Evolutionary conservation across 257 asterid genomes (phyloP).

Genomic region (Striga asiatica): DNA sequence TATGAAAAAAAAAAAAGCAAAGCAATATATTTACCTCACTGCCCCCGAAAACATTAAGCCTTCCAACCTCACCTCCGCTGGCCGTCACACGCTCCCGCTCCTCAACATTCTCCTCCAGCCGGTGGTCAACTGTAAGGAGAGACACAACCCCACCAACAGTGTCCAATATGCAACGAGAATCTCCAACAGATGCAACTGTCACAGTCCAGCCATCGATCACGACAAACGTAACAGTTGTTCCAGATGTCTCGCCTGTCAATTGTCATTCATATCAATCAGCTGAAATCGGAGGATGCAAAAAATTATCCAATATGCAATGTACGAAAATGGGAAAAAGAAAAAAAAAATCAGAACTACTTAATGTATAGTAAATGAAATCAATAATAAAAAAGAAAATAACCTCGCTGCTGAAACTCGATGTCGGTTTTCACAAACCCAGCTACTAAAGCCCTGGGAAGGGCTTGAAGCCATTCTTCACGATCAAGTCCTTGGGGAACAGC

Average conservation of each 20-base stretch:
- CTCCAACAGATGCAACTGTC: constrained; percentile 99
- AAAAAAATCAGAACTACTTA: not conserved
- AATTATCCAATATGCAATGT: not conserved
- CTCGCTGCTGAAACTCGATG: constrained; percentile 85
- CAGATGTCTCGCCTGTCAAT: constrained; percentile 88
- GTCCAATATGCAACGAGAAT: constrained; percentile 93
- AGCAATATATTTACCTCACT: constrained; percentile 52
- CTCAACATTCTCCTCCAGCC: constrained; percentile 88
- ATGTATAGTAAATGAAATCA: not conserved
- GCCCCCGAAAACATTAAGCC: constrained; percentile 88
- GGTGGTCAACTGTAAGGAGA: constrained; percentile 83
- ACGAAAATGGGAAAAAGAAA: not conserved
- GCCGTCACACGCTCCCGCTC: constrained; percentile 96
- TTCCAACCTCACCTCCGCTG: constrained; percentile 96
- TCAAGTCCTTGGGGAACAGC: constrained; percentile 70
- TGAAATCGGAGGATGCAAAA: constrained; percentile 16
- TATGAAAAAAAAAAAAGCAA: not conserved
- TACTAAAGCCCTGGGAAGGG: constrained; percentile 87
- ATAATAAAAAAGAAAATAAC: constrained; percentile 17
- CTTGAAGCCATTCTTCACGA: constrained; percentile 96
- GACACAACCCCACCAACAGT: constrained; percentile 88
- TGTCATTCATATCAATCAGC: constrained; percentile 4
- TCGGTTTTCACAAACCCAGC: constrained; percentile 98
- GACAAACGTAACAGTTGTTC: constrained; percentile 91
- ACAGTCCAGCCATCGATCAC: constrained; percentile 96